These are phyloP conservation scores for Truncatella angustata DNA, from an alignment of 2,329 filamentous ascomycete species.

Conservation along the genomic window DNA sequence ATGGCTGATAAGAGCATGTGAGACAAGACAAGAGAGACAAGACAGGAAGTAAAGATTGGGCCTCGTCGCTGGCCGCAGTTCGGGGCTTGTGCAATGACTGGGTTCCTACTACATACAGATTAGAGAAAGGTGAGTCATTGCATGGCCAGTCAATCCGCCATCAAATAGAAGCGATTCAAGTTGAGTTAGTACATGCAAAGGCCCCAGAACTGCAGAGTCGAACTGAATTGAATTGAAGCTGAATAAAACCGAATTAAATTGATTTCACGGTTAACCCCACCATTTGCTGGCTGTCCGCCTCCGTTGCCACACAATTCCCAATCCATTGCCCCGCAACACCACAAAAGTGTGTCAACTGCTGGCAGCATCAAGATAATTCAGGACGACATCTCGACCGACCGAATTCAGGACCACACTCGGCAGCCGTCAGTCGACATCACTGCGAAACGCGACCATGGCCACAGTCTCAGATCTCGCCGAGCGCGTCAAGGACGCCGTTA, in stretches of 20 bases:
- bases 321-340: constrained; percentile 2
- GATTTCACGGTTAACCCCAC: constrained; percentile 9
- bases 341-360: constrained; percentile 3
- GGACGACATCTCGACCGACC: not conserved
- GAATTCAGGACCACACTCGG: too few species aligned
- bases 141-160: constrained; percentile 9
- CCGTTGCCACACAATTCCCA: constrained; percentile 3
- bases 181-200: too few species aligned
- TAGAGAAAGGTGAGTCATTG: constrained; percentile 11
- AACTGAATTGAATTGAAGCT: not conserved
- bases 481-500: constrained; percentile 38
- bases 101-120: too few species aligned
- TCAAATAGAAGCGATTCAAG: too few species aligned
- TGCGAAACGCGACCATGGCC: constrained; percentile 38
- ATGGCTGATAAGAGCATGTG: too few species aligned
- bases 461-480: constrained; percentile 49
- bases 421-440: too few species aligned
- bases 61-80: too few species aligned
- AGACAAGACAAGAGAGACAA: too few species aligned
- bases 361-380: not conserved
- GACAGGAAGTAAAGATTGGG: constrained; percentile 1
- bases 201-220: too few species aligned
- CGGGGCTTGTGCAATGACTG: too few species aligned
- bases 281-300: not conserved
- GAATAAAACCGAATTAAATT: not conserved